Evolutionary conservation across 768 basidiomycete species (phyloP).

Genomic region (Vararia minispora): DNA sequence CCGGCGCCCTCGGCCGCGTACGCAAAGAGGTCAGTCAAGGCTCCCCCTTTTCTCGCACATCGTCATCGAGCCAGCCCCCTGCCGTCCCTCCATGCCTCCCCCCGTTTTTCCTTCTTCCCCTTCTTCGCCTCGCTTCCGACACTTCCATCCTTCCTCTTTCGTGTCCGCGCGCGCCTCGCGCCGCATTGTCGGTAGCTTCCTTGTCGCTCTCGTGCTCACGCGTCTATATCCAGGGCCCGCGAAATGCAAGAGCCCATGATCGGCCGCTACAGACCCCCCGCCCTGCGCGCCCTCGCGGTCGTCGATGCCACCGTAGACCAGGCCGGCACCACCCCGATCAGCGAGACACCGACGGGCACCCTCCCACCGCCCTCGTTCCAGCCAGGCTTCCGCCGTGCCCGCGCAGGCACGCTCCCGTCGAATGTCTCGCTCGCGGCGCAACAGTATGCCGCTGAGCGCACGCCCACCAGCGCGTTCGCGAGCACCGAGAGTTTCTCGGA

Average conservation of each 20-base stretch:
- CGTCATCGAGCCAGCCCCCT: too few relatives aligned
- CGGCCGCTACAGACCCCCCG: conserved; percentile 70
- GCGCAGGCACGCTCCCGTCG: conserved; percentile 96
- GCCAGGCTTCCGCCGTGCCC: conserved; percentile 83
- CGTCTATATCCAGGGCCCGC: conserved; percentile 69
- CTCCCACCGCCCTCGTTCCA: conserved; percentile 70
- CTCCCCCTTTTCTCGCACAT: too few relatives aligned
- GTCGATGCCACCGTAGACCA: too few relatives aligned
- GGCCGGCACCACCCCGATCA: too few relatives aligned
- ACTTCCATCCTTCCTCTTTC: too few relatives aligned
- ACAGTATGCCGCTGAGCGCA: conserved; percentile 60
- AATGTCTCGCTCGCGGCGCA: conserved; percentile 85
- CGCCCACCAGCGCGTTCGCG: conserved; percentile 32
- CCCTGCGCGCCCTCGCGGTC: conserved; percentile 55
- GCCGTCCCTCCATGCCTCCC: too few relatives aligned
- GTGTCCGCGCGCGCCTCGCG: too few relatives aligned
- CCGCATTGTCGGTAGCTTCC: neutral
- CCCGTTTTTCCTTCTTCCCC: conserved; percentile 9
- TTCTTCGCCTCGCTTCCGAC: conserved; percentile 14
- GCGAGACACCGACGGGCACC: conserved; percentile 42
- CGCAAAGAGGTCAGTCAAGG: conserved; percentile 72
- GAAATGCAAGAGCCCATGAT: conserved; percentile 76
- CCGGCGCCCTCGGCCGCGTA: conserved; percentile 85
- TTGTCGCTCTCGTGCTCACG: neutral
- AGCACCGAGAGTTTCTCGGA: conserved; percentile 38